Base-by-base conservation (phyloP, 306 rosid genomes). In the Begonia fuchsioides region DNA sequence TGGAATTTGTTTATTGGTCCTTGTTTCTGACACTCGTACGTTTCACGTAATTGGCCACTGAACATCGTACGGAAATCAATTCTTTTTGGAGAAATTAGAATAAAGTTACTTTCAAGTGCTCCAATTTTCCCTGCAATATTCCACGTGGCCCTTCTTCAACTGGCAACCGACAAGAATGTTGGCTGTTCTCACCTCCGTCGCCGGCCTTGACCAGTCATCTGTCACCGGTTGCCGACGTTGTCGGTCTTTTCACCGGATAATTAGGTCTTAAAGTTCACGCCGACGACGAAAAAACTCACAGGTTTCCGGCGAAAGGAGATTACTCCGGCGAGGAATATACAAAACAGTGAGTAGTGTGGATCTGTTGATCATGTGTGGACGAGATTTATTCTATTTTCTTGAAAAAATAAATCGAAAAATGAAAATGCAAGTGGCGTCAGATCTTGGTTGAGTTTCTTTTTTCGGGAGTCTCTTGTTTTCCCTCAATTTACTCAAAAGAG, bases 141-240 rank as follows among this genome's bases (percentile, higher is more conserved):
- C 46, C 43, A 51, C 49, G 26, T 66, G 84, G 73, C 68, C n/a
- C 65, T 17, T 10, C 46, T 47, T 49, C 51, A 61, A 81, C 76
- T 72, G 79, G 82, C 79, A 86, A 78, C 79, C 66, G 86, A 81
- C 81, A 86, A 44, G 69, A 50, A 57, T 78, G 86, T 70, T 74
- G 15, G 62, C 49, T 72, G 69, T 72, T 46, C 41, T 55, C 12
- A 20, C 20, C 39, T 16, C 15, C 15, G 45, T 19, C 15, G 8
- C 32, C 38, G 13, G 11, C 9, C 11, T 45, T 68, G 54, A 59
- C 63, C 4, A 43, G 9, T 38, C 26, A 17, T 39, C 12, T 12
- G 72, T 60, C 85, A 86, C 88, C 74, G 93, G 79, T 55, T 39
- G 17, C 57, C 63, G 51, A 20, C 53, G 87, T n/a, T n/a, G n/a